Conservation (phyloP, 345 rosid species). For the Eucalyptus paniculata region DNA sequence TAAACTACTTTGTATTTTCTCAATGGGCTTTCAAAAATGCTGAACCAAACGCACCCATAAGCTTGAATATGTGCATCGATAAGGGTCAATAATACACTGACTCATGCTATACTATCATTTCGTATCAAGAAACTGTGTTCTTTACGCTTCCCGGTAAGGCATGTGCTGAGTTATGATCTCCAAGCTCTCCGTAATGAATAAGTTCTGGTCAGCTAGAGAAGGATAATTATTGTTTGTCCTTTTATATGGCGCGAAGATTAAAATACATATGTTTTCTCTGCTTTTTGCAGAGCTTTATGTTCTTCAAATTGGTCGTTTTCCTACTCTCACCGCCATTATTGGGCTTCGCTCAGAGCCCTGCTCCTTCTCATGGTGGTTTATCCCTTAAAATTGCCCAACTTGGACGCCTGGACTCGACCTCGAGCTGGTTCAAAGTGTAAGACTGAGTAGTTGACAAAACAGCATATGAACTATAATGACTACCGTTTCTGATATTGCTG, state of each 20-base stretch:
- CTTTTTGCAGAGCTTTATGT: background rate
- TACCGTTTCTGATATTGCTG: background rate
- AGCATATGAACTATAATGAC: background rate
- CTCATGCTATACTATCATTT: background rate
- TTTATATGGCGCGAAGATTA: background rate
- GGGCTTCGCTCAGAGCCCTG: background rate
- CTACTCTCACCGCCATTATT: background rate
- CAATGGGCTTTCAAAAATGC: rapidly evolving
- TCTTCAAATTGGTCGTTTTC: background rate
- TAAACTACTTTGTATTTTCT: rapidly evolving
- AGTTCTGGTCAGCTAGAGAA: background rate
- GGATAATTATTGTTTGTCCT: background rate
- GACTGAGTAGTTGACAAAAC: background rate
- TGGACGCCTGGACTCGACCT: background rate
- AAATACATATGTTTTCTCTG: background rate
- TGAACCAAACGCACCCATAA: rapidly evolving
- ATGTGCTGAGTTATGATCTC: background rate
- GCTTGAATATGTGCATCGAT: background rate
- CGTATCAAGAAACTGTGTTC: background rate
- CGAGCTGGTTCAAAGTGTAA: background rate
- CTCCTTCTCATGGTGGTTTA: background rate
- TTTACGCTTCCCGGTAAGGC: background rate
- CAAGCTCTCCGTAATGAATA: background rate
- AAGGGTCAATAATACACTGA: background rate
- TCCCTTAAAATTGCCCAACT: background rate